Percentiles rank a stretch among this genome's conserved stretches.
phyloP scores from a whole-genome alignment of 345 rosid species.

The Lepidium africanum region DNA sequence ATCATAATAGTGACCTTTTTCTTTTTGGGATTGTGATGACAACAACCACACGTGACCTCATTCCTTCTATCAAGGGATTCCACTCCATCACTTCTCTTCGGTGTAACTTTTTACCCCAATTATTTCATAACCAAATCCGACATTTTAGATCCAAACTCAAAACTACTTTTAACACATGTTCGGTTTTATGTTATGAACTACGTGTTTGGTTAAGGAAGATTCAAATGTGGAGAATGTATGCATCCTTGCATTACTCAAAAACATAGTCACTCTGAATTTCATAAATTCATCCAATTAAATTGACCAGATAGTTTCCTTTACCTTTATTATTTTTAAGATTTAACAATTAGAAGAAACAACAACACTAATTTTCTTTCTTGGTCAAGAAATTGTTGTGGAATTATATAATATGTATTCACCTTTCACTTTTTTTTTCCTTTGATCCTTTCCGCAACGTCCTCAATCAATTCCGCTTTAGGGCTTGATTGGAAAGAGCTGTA shows the following conservation, averaged over 20 bases:
- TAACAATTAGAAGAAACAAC: not conserved
- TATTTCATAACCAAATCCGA: not conserved
- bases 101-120: slow-evolving; percentile 8
- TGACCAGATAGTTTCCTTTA: not conserved
- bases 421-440: not conserved
- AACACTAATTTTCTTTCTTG: slow-evolving; percentile 1
- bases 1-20: slow-evolving; percentile 21
- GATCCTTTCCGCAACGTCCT: slow-evolving; percentile 2
- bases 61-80: slow-evolving; percentile 18
- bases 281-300: not conserved
- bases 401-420: not conserved
- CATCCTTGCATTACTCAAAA: too few relatives aligned
- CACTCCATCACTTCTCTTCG: not conserved
- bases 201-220: too few relatives aligned
- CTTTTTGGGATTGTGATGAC: not conserved
- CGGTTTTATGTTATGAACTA: too few relatives aligned
- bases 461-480: slow-evolving; percentile 3
- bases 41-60: slow-evolving; percentile 29
- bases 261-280: too few relatives aligned
- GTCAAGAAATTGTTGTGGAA: not conserved
- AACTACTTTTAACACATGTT: too few relatives aligned
- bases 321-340: not conserved
- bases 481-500: too few relatives aligned
- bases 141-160: not conserved
- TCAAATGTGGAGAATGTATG: too few relatives aligned